These are phyloP conservation scores for Populus simonii DNA, from an alignment of 345 rosid genomes.

Conservation along the genomic window DNA sequence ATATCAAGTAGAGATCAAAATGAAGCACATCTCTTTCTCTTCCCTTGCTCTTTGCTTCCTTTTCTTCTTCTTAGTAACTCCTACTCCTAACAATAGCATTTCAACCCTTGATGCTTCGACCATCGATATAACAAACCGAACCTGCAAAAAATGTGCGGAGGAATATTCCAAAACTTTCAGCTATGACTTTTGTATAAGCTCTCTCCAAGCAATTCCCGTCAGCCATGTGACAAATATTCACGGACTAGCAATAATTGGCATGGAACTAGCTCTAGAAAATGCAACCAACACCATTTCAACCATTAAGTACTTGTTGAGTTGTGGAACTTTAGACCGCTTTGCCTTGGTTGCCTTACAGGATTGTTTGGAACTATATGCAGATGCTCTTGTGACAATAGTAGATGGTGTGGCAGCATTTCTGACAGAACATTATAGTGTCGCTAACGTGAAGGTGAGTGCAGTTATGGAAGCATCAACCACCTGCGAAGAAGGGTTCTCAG, in stretches of 20 bases:
- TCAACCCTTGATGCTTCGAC: background rate
- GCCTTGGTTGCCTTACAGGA: slow-evolving; percentile 38
- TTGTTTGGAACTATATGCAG: slow-evolving; percentile 45
- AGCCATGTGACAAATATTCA: slow-evolving; percentile 45
- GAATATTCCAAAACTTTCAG: slow-evolving; percentile 29
- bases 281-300: slow-evolving; percentile 45
- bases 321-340: slow-evolving; percentile 25
- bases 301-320: slow-evolving; percentile 32
- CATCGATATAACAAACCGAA: slow-evolving; percentile 32
- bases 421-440: slow-evolving; percentile 29
- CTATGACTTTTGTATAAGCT: slow-evolving; percentile 36
- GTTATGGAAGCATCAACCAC: slow-evolving; percentile 48
- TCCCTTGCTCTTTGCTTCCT: slow-evolving; percentile 3
- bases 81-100: background rate
- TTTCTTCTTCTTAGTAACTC: slow-evolving; percentile 12
- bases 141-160: slow-evolving; percentile 44
- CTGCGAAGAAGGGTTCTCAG: slow-evolving; percentile 54
- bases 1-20: background rate
- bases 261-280: slow-evolving; percentile 57
- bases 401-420: slow-evolving; percentile 44
- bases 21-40: slow-evolving; percentile 12
- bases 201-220: slow-evolving; percentile 47
- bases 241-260: slow-evolving; percentile 45
- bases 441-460: slow-evolving; percentile 39
- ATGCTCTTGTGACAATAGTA: slow-evolving; percentile 36